Conservation (phyloP, 2,329 filamentous ascomycete genomes). For the Lasiodiplodia citricola region DNA sequence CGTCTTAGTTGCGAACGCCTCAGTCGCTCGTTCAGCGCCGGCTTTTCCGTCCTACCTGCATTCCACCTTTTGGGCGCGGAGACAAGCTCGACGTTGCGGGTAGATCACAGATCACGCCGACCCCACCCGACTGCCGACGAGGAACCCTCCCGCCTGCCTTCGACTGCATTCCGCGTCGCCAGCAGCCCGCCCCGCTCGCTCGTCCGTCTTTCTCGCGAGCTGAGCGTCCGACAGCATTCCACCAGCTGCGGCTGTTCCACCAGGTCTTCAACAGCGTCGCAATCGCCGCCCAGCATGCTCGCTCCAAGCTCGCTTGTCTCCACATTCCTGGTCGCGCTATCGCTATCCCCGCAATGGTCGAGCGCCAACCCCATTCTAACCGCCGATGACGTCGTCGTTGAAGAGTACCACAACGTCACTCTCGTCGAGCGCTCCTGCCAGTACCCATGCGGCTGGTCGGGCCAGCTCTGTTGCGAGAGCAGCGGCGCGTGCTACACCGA, state of each 20-base stretch:
- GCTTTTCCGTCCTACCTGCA: not conserved
- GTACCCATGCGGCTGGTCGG: slow-evolving; percentile 39
- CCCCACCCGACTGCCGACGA: not conserved
- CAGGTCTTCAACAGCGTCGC: not conserved
- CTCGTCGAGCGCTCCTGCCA: slow-evolving; percentile 33
- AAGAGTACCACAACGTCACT: slow-evolving; percentile 40
- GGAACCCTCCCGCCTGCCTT: not conserved
- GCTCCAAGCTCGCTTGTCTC: slow-evolving; percentile 11
- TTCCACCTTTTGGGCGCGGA: not conserved
- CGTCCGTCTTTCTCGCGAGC: not conserved
- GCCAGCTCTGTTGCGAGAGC: slow-evolving; percentile 42
- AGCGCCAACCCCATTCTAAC: slow-evolving; percentile 22
- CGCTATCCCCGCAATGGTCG: slow-evolving; percentile 20
- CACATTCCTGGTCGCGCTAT: slow-evolving; percentile 25
- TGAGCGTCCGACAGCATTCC: slow-evolving; percentile 9
- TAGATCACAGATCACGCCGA: slow-evolving; percentile 10
- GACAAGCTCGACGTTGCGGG: slow-evolving; percentile 4
- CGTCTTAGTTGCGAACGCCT: slow-evolving; percentile 10
- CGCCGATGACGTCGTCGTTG: not conserved
- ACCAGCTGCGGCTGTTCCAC: not conserved
- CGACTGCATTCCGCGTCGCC: not conserved
- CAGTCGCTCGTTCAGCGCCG: slow-evolving; percentile 23
- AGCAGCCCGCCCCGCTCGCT: slow-evolving; percentile 1
- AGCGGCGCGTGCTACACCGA: slow-evolving; percentile 41
- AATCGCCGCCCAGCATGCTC: slow-evolving; percentile 13